Evolutionary conservation across 306 rosid species (phyloP).

Genomic region (Vigna mungo): DNA sequence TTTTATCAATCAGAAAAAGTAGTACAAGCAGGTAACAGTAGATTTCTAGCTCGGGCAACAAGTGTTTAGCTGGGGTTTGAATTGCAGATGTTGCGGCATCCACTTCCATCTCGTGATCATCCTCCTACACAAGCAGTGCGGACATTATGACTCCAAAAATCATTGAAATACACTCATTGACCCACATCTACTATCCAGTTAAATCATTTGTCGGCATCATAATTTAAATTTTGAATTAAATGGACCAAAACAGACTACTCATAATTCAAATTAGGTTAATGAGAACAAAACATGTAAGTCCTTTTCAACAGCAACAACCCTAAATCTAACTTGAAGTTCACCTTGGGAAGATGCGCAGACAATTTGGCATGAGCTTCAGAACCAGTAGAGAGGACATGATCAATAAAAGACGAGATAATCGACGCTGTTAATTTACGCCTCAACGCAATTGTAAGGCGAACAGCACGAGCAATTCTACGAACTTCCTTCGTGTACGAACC

Average conservation of each 20-base stretch:
- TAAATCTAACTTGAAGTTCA: conserved; percentile 38
- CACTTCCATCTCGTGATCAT: conserved; percentile 94
- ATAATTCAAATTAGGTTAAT: background rate
- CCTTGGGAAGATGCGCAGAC: conserved; percentile 84
- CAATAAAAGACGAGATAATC: conserved; percentile 73
- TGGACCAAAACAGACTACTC: background rate
- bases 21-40: conserved; percentile 82
- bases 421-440: conserved; percentile 78
- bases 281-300: background rate
- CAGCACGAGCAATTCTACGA: conserved; percentile 86
- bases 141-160: conserved; percentile 29
- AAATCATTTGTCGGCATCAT: background rate
- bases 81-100: conserved; percentile 83
- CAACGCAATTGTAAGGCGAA: conserved; percentile 84
- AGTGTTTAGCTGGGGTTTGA: conserved; percentile 71
- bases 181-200: background rate
- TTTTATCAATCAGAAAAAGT: conserved; percentile 92
- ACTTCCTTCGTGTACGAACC: conserved; percentile 92
- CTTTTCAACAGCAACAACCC: conserved; percentile 2
- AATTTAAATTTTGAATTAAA: background rate
- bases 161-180: background rate
- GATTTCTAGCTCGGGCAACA: conserved; percentile 90
- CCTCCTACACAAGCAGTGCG: conserved; percentile 60
- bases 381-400: conserved; percentile 62
- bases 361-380: conserved; percentile 71